Evolutionary conservation across 148 eudicot species (phyloP).

Genomic region (Amaranthus cruentus): DNA sequence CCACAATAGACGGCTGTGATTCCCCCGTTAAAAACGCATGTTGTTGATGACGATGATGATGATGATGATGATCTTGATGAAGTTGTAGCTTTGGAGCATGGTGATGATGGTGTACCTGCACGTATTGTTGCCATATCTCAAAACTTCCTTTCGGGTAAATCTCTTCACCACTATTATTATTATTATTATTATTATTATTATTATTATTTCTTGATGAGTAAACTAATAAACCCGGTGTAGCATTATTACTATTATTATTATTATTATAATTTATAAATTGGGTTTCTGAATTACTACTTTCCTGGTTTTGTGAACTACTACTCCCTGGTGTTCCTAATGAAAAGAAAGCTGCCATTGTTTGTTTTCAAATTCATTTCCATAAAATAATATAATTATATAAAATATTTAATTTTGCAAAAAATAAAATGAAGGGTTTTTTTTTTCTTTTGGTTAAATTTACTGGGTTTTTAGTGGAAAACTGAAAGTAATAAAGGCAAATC

Average conservation of each 20-base stretch:
- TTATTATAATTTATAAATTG: conserved; percentile 9
- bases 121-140: conserved; percentile 82
- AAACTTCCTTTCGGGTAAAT: conserved; percentile 72
- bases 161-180: conserved; percentile 28
- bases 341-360: conserved; percentile 63
- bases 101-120: conserved; percentile 56
- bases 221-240: neutral
- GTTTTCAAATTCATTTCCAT: conserved; percentile 12
- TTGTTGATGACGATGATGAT: conserved; percentile 26
- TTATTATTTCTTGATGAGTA: conserved; percentile 15
- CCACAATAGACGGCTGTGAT: conserved; percentile 13
- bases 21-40: conserved; percentile 22
- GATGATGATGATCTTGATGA: conserved; percentile 20
- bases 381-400: neutral
- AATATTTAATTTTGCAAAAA: neutral
- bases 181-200: conserved; percentile 10
- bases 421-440: neutral
- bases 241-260: conserved; percentile 16
- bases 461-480: neutral
- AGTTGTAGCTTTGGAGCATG: conserved; percentile 23
- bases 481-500: conserved; percentile 55
- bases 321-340: conserved; percentile 50
- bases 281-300: conserved; percentile 3
- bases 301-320: conserved; percentile 17
- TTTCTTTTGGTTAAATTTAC: neutral